phyloP scores from a whole-genome alignment of 1,139 yeast genomes.

The Hansenula sp. region DNA sequence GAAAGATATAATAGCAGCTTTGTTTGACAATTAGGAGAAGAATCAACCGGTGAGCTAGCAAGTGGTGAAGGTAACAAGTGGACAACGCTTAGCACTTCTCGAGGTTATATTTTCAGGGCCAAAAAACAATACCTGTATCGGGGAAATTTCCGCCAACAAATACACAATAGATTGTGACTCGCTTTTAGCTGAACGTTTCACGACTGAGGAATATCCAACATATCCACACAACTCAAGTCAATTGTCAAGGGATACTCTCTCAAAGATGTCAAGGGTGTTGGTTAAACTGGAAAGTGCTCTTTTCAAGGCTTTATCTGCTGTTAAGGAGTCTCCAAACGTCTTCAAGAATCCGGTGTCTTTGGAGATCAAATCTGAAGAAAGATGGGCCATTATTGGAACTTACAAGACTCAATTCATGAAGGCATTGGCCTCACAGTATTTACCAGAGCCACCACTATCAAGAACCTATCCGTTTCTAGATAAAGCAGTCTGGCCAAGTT shows the following conservation, averaged over 20 bases:
- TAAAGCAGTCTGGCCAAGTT: conserved; percentile 37
- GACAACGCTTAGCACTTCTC: too few relatives aligned
- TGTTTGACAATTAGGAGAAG: too few relatives aligned
- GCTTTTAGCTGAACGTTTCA: too few relatives aligned
- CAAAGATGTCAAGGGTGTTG: conserved; percentile 8
- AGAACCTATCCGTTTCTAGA: conserved; percentile 54
- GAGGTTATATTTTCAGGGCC: too few relatives aligned
- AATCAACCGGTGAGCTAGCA: too few relatives aligned
- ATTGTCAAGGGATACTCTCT: background rate
- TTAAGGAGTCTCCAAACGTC: conserved; percentile 8
- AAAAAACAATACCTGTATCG: too few relatives aligned
- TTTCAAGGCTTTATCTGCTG: conserved; percentile 11
- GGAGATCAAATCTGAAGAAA: conserved; percentile 30
- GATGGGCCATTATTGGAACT: conserved; percentile 52
- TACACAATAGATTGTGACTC: too few relatives aligned
- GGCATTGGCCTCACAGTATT: conserved; percentile 40
- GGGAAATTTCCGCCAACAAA: too few relatives aligned
- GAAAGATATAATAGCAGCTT: too few relatives aligned
- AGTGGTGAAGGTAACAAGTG: too few relatives aligned
- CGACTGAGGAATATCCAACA: too few relatives aligned
- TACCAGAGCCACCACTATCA: conserved; percentile 50
- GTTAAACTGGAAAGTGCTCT: conserved; percentile 17
- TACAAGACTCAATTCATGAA: conserved; percentile 39
- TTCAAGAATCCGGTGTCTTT: conserved; percentile 22
- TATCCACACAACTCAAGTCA: background rate